Conservation (phyloP, 345 rosid species). For the Luvunga scandens region DNA sequence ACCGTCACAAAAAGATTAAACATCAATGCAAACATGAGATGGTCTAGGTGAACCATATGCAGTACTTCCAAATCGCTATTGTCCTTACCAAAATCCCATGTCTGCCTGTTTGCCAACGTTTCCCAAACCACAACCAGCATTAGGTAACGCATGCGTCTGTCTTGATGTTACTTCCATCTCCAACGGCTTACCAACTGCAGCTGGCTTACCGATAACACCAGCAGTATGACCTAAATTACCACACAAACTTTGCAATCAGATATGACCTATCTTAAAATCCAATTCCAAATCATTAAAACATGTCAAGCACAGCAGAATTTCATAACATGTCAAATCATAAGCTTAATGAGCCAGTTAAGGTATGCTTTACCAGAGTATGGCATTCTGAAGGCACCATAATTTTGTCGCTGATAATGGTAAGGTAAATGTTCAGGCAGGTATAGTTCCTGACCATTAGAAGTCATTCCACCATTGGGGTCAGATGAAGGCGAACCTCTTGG, state of each 20-base stretch:
- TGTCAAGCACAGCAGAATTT: not conserved
- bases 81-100: not conserved
- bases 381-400: not conserved
- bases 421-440: slow-evolving; percentile 7
- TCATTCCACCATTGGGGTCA: not conserved
- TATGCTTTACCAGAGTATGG: slow-evolving; percentile 19
- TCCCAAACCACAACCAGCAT: slow-evolving; percentile 3
- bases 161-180: not conserved
- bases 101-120: not conserved
- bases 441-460: slow-evolving; percentile 1
- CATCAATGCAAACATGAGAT: not conserved
- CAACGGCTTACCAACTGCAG: not conserved
- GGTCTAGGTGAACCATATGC: not conserved
- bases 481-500: slow-evolving; percentile 7
- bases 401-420: slow-evolving; percentile 2
- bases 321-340: not conserved
- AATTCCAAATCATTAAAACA: not conserved
- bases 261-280: not conserved
- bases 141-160: slow-evolving; percentile 7
- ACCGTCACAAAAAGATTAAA: not conserved
- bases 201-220: slow-evolving; percentile 2
- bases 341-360: not conserved
- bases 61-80: not conserved
- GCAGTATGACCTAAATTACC: not conserved
- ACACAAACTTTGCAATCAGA: not conserved